Percentiles rank a stretch among this genome's conserved stretches.
phyloP scores from a whole-genome alignment of 2,329 filamentous ascomycete genomes.

The Aphanoascus verrucosus region DNA sequence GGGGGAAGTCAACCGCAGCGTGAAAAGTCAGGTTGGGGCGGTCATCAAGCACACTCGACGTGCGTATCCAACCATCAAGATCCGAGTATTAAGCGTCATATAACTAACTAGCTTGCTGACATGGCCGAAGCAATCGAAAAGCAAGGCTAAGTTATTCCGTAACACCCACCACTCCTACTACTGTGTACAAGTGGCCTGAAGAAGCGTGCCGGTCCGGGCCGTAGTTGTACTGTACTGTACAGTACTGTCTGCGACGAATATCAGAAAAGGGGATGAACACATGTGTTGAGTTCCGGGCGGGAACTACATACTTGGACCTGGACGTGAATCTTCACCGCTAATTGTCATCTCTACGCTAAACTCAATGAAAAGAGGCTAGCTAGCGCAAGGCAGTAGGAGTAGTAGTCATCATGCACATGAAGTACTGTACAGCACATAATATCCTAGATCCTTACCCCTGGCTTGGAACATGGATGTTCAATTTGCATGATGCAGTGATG shows the following conservation, averaged over 20 bases:
- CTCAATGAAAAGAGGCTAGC: not conserved
- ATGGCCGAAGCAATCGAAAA: too few species aligned
- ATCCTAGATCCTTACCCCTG: not conserved
- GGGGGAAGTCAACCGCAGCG: too few species aligned
- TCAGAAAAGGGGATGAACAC: not conserved
- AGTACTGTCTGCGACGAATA: not conserved
- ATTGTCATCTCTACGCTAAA: not conserved
- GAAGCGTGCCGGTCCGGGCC: too few species aligned
- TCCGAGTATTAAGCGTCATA: too few species aligned
- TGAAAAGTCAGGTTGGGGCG: too few species aligned
- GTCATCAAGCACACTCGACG: too few species aligned
- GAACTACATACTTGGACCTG: not conserved
- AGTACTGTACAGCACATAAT: too few species aligned
- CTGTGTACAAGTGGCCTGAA: too few species aligned
- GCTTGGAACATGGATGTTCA: slow-evolving; percentile 2
- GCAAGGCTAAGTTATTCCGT: too few species aligned
- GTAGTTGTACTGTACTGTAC: not conserved
- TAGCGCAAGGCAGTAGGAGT: not conserved
- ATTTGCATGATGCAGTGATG: slow-evolving; percentile 9
- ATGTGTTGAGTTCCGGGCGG: slow-evolving; percentile 3
- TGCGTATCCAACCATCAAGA: too few species aligned
- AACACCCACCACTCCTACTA: too few species aligned
- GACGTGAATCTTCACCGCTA: slow-evolving; percentile 2
- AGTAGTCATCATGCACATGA: not conserved
- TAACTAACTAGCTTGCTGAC: too few species aligned